A percentile compares a stretch with the other conserved stretches of the same genome.
These are phyloP conservation scores for Hibiscus syriacus DNA, from an alignment of 345 rosid genomes.

Conservation along the genomic window DNA sequence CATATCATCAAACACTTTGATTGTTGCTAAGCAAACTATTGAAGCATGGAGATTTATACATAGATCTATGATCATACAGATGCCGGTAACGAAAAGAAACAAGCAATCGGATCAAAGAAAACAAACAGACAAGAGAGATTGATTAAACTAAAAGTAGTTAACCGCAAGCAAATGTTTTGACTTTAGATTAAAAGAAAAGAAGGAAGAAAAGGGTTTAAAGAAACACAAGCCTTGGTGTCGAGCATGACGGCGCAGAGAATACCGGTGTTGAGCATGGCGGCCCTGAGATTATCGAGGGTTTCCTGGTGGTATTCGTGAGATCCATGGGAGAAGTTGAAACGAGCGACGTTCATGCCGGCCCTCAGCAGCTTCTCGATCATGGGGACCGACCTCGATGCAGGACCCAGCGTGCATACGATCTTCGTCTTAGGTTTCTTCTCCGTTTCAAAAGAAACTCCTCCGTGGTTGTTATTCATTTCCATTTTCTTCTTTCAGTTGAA, in stretches of 20 bases:
- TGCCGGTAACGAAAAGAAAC: neutral
- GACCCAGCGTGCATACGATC: constrained; percentile 94
- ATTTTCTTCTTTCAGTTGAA: neutral
- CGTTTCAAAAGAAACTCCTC: neutral
- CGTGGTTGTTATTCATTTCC: neutral
- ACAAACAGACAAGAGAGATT: neutral
- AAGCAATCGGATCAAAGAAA: neutral
- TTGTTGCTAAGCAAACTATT: neutral
- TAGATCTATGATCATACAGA: neutral
- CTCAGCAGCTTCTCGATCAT: constrained; percentile 76
- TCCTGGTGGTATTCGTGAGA: constrained; percentile 90
- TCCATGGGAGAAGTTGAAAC: constrained; percentile 97
- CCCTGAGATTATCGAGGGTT: constrained; percentile 79
- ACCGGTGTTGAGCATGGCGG: constrained; percentile 83
- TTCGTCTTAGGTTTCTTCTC: constrained; percentile 81
- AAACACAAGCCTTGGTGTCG: constrained; percentile 58
- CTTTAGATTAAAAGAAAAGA: neutral
- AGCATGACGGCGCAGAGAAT: constrained; percentile 97
- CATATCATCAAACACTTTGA: neutral
- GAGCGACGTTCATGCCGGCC: constrained; percentile 97
- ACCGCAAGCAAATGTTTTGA: neutral
- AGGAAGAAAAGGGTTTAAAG: neutral
- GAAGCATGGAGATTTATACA: neutral
- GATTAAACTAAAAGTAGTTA: neutral
- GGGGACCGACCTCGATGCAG: constrained; percentile 73